Base-by-base conservation (phyloP, 495 filamentous ascomycete species). In the Penicillium odoratum region DNA sequence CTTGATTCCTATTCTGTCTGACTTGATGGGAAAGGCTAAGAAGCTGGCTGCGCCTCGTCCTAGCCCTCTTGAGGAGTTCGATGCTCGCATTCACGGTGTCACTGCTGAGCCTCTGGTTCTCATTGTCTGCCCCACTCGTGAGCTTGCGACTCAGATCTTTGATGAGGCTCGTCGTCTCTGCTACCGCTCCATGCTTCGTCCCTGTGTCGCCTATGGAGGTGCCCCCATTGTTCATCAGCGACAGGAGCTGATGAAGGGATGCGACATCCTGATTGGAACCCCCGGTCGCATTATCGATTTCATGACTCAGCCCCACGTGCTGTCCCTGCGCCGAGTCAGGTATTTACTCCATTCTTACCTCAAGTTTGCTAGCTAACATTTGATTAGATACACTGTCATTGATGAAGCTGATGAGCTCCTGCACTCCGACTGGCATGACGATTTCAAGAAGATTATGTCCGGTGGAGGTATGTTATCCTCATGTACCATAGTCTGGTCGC, bases 351-450 rank as follows among this genome's bases (percentile, higher is more conserved):
- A 9, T 31, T 43, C 10, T 10, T 26, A 13, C 33, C 21, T 40
- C 26, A 1, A 13, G 5, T 8, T n/a, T 16, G 1, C 6, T 40
- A 7, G 34, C 58, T 69, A 21, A 69, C 28, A 4, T 1, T 34
- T 18, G 0, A 18, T 29, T 43, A 90, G 85, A 61, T 90, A 83
- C 72, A 87, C 94, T 59, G 84, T 98, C 53, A 88, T 98, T 58
- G 94, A 98, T 52, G 94, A 98, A 69, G 94, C 94, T 1, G 94
- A 98, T 69, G 92, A 97, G 75, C 85, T 98, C 80, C 82, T 98
- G 0, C 69, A 86, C 5, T 40, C 71, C 0, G 89, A 91, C 64
- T 97, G 92, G 91, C 79, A 88, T 47, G 73, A 80, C 0, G 85
- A 90, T 1, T 77, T 96, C 50, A 73, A 76, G 13, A 78, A 81